Base-by-base conservation (phyloP, 2,329 filamentous ascomycete genomes). In the Aspergillus quadrilineatus region DNA sequence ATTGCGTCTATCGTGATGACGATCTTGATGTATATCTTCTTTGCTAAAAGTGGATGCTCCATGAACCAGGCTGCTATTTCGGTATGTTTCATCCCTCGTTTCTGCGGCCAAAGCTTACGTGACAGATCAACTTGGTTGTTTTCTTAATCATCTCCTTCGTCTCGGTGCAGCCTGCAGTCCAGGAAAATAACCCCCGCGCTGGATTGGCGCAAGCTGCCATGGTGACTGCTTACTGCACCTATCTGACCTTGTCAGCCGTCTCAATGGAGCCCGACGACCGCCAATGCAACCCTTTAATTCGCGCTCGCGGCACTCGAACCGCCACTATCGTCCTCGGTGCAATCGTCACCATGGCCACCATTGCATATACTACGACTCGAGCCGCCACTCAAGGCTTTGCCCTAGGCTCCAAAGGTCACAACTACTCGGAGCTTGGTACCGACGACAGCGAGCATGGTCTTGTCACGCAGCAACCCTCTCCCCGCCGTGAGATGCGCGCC, bases 1-100 rank as follows among this genome's bases (percentile, higher is more conserved):
- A 68, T 96, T 60, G 88, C 86, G 39, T 95, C 92, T 14, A 79
- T 97, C 51, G 90, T 87, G 64, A 96, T 99, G 91, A 97, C 93
- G 1, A 87, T 97, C 60, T 77, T 99, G 69, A 95, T 97, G 86
- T 99, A 97, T 80, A 84, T 95, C 71, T 99, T 96, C 83, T 99
- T 99, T 69, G 93, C 93, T 4, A 77, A 79, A 36, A 81, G 82
- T 37, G 85, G 86, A 58, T 99, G 94, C 75, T 84, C 89, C 55
- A 97, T 97, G 92, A 99, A 99, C 75, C 92, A 97, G 76, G 87
- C 92, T 7, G 92, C 91, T 57, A 97, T 99, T 65, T 95, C 92
- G 17, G 80, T 83, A 74, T 68, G 78, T 72, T 48, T 3, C 10
- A 49, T n/a, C n/a, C 4, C 4, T 10, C n/a, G 14, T 29, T 22